Evolutionary conservation across 1,139 yeast genomes (phyloP).

Genomic region (Hanseniaspora uvarum): DNA sequence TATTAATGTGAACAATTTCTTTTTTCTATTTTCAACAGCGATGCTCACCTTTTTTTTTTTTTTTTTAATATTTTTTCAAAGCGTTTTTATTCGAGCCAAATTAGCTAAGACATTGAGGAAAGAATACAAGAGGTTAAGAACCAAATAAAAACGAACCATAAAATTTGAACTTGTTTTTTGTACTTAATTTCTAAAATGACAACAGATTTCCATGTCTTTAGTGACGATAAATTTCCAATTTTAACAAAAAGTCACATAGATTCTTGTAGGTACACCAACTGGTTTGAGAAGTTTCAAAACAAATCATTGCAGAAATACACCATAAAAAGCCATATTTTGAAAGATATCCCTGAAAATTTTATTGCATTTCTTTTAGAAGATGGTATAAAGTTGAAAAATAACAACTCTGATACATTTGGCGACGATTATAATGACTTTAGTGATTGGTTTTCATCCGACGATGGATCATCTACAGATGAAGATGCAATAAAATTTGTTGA

Average conservation of each 20-base stretch:
- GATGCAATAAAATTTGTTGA: conserved; percentile 27
- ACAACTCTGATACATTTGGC: conserved; percentile 26
- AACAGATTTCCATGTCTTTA: conserved; percentile 1
- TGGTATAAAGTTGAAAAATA: conserved; percentile 58
- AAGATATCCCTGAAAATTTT: conserved; percentile 58
- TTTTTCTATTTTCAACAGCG: not conserved
- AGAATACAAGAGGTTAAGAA: too few species aligned
- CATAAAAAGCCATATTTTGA: conserved; percentile 42
- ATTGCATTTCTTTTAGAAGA: conserved; percentile 63
- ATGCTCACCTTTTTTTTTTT: not conserved
- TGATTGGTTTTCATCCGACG: conserved; percentile 52
- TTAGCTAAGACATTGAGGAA: too few species aligned
- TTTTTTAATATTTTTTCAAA: not conserved
- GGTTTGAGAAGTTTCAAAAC: conserved; percentile 52
- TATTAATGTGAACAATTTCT: too few species aligned
- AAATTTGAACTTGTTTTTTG: not conserved
- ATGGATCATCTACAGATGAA: conserved; percentile 30
- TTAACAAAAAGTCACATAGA: conserved; percentile 44
- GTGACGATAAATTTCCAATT: conserved; percentile 19
- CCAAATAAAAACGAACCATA: not conserved
- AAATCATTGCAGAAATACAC: conserved; percentile 34
- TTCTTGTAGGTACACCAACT: conserved; percentile 59
- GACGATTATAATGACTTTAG: conserved; percentile 57
- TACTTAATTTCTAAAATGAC: not conserved
- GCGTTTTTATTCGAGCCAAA: too few species aligned